phyloP scores from a whole-genome alignment of 495 filamentous ascomycete genomes.

The Trichoderma parareesei region DNA sequence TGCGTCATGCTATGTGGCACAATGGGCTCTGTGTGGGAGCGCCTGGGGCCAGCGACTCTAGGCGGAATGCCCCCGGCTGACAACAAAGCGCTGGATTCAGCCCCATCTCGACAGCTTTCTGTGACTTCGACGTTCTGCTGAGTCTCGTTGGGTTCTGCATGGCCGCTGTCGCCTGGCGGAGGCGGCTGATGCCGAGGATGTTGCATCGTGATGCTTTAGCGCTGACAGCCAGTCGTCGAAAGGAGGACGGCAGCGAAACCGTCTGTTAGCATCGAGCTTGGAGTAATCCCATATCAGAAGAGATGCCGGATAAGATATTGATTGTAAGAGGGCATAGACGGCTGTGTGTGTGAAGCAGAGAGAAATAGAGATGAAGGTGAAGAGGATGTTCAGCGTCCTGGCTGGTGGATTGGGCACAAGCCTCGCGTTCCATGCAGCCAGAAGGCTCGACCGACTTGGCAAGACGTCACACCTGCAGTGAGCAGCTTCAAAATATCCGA shows the following conservation, averaged over 20 bases:
- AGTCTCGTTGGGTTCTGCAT: conserved; percentile 27
- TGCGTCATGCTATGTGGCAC: too few species aligned
- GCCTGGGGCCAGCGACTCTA: neutral
- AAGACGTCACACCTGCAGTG: neutral
- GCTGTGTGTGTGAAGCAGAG: too few species aligned
- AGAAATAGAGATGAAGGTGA: neutral
- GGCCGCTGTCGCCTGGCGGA: neutral
- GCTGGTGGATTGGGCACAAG: neutral
- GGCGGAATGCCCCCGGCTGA: neutral
- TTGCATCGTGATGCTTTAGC: neutral
- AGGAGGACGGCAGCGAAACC: neutral
- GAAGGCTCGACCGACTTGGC: neutral
- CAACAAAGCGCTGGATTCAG: neutral
- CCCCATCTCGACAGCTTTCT: neutral
- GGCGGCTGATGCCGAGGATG: neutral
- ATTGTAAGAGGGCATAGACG: neutral
- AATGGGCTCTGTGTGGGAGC: neutral
- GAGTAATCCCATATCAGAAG: neutral
- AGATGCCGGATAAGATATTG: neutral
- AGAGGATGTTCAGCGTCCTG: neutral
- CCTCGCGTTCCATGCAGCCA: neutral
- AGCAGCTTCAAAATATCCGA: neutral
- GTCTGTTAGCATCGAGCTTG: neutral
- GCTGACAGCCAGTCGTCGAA: neutral
- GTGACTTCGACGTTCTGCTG: conserved; percentile 26